Conservation (phyloP, 1,284 basidiomycete genomes). For the Apiotrichum domesticum region DNA sequence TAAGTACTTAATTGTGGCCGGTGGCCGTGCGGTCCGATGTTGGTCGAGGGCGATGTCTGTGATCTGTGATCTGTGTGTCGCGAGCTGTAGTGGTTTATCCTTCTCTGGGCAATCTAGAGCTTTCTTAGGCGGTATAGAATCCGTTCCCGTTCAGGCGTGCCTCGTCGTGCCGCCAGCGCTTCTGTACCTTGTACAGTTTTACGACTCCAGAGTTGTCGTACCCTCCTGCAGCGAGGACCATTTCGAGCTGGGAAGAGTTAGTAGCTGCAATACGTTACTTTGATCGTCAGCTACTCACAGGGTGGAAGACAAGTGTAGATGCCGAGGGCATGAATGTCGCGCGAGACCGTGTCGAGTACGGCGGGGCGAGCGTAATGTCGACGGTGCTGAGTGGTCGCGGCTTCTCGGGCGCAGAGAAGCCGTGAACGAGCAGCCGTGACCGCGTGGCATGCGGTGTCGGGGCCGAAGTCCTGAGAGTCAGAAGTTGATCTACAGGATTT, state of each 20-base stretch:
- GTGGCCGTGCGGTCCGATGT: no score
- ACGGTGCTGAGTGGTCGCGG: slow-evolving; percentile 35
- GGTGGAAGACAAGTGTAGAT: slow-evolving; percentile 45
- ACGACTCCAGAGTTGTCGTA: slow-evolving; percentile 45
- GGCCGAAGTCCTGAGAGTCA: slow-evolving; percentile 31
- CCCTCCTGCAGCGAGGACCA: slow-evolving; percentile 44
- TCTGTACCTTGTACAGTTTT: slow-evolving; percentile 35
- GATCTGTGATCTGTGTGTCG: no score
- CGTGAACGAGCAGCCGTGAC: slow-evolving; percentile 43
- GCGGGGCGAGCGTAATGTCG: slow-evolving; percentile 33
- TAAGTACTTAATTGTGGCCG: no score
- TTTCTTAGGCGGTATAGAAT: not conserved
- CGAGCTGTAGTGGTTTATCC: no score
- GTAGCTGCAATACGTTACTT: not conserved
- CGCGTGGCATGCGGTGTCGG: slow-evolving; percentile 29
- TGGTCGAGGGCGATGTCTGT: no score
- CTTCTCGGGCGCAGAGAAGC: slow-evolving; percentile 34
- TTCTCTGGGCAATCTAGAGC: not conserved
- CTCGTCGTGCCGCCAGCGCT: slow-evolving; percentile 2
- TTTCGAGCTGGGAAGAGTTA: slow-evolving; percentile 28
- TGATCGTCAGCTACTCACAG: slow-evolving; percentile 27
- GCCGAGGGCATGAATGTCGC: slow-evolving; percentile 40
- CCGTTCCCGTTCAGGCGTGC: slow-evolving; percentile 9
- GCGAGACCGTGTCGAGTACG: slow-evolving; percentile 17
- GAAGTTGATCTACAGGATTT: not conserved